These are phyloP conservation scores for Claviceps digitariae DNA, from an alignment of 2,329 filamentous ascomycete genomes.

Conservation along the genomic window DNA sequence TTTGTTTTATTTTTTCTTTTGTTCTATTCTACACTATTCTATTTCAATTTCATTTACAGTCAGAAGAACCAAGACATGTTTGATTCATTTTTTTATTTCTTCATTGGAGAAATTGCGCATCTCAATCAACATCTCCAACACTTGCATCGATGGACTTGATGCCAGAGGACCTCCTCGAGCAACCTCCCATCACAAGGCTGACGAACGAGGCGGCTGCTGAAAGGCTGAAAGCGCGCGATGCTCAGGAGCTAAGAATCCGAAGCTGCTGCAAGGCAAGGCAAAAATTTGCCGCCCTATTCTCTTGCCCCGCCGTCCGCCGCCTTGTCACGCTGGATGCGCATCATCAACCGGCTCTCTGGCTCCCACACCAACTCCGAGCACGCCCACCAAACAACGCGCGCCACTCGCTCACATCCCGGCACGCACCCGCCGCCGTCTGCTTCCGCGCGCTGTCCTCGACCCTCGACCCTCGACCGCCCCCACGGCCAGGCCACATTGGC, in stretches of 20 bases:
- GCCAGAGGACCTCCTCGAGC: background rate
- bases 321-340: background rate
- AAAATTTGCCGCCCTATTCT: background rate
- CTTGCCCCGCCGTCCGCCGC: too few species aligned
- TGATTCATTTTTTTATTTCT: too few species aligned
- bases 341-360: background rate
- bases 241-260: background rate
- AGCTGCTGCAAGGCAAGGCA: background rate
- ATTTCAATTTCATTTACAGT: too few species aligned
- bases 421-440: slow-evolving; percentile 5
- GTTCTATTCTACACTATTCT: background rate
- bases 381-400: background rate
- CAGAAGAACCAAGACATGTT: too few species aligned
- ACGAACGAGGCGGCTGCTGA: background rate
- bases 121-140: background rate
- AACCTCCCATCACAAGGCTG: background rate
- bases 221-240: background rate
- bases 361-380: background rate
- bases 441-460: slow-evolving; percentile 5
- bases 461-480: slow-evolving; percentile 2
- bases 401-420: slow-evolving; percentile 4
- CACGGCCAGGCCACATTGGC: background rate
- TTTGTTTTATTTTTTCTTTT: background rate
- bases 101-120: too few species aligned
- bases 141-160: background rate